Evolutionary conservation across 164 flowering plant genomes (phyloP).

Genomic region (Taxillus chinensis): DNA sequence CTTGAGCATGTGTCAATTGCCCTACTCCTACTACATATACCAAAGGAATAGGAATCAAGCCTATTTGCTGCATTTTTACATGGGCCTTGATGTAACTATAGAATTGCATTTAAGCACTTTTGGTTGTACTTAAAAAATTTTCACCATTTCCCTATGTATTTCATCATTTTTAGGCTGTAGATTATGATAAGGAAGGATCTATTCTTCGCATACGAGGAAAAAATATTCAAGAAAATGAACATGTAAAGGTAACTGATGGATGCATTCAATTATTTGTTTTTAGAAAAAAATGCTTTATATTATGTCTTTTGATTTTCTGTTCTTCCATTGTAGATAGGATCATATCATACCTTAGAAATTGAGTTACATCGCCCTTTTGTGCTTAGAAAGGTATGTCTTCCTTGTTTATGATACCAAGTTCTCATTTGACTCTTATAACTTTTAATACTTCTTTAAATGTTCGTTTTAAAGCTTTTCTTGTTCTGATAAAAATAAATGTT

Average conservation of each 20-base stretch:
- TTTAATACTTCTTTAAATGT: no score
- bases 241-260: conserved; percentile 49
- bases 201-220: conserved; percentile 76
- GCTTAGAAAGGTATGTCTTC: conserved; percentile 54
- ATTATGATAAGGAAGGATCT: conserved; percentile 74
- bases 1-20: no score
- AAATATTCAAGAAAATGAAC: conserved; percentile 59
- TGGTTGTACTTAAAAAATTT: no score
- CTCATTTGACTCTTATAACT: no score
- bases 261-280: background rate
- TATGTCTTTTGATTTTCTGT: background rate
- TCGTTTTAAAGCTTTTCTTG: no score
- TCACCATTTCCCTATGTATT: no score
- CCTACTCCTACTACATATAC: no score
- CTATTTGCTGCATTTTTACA: no score
- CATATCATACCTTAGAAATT: conserved; percentile 81
- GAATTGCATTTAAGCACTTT: no score
- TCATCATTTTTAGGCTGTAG: conserved; percentile 24
- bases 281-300: background rate
- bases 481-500: no score
- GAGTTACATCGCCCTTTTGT: conserved; percentile 81
- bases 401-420: background rate
- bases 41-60: no score
- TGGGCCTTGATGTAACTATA: no score
- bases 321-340: conserved; percentile 61